Evolutionary conservation across 257 asterid genomes (phyloP).

Genomic region (Solanum pinnatisectum): DNA sequence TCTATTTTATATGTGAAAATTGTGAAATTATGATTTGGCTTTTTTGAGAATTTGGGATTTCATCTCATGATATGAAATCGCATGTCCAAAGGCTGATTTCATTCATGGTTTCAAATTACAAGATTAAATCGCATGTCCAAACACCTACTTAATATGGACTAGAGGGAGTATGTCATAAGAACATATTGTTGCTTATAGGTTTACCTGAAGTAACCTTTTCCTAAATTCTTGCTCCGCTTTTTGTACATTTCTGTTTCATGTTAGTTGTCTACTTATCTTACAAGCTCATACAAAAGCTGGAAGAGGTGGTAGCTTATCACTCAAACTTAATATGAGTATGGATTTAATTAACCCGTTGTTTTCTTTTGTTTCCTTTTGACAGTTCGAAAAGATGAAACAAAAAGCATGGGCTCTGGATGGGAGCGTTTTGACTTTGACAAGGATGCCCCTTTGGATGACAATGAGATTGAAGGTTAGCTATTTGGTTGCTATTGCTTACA

Average conservation of each 20-base stretch:
- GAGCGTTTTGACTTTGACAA: slow-evolving; percentile 81
- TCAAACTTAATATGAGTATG: background rate
- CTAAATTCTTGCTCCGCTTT: background rate
- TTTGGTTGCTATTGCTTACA: background rate
- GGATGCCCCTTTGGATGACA: slow-evolving; percentile 94
- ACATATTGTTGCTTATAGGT: background rate
- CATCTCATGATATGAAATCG: background rate
- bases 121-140: background rate
- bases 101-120: background rate
- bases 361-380: background rate
- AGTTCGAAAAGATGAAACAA: slow-evolving; percentile 75
- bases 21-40: background rate
- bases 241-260: background rate
- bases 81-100: background rate
- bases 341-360: background rate
- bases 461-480: slow-evolving; percentile 71
- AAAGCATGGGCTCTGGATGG: slow-evolving; percentile 89
- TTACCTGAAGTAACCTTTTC: background rate
- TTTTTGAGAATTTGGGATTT: background rate
- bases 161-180: background rate
- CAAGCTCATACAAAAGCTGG: background rate
- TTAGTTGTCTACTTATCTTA: background rate
- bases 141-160: background rate
- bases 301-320: background rate
- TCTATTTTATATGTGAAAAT: background rate